phyloP scores from a whole-genome alignment of 257 asterid genomes.

The Solanum virginianum region DNA sequence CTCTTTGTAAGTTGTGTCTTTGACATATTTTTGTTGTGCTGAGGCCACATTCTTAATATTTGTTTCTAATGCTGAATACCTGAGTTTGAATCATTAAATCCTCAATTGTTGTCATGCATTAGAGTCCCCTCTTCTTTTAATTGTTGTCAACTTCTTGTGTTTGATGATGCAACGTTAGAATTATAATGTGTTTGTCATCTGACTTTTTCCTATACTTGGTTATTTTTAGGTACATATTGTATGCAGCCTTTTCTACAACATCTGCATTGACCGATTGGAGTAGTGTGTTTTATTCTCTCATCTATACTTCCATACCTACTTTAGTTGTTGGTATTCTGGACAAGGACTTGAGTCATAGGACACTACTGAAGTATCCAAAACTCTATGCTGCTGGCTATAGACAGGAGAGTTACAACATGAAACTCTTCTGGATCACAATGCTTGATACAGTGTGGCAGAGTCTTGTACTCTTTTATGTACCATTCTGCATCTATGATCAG shows the following conservation, averaged over 20 bases:
- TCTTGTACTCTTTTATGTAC: slow-evolving; percentile 84
- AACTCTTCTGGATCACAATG: slow-evolving; percentile 95
- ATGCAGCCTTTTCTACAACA: slow-evolving; percentile 85
- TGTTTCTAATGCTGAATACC: not conserved
- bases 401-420: slow-evolving; percentile 84
- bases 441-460: slow-evolving; percentile 95
- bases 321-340: slow-evolving; percentile 89
- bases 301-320: slow-evolving; percentile 92
- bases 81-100: not conserved
- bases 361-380: slow-evolving; percentile 79
- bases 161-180: not conserved
- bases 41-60: not conserved
- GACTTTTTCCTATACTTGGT: not conserved
- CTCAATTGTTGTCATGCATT: not conserved
- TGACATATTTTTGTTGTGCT: not conserved
- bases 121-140: not conserved
- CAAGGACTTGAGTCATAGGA: slow-evolving; percentile 80
- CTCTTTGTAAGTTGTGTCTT: not conserved
- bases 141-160: not conserved
- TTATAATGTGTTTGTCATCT: not conserved
- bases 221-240: slow-evolving; percentile 68
- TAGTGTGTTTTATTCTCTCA: slow-evolving; percentile 80
- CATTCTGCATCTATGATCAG: slow-evolving; percentile 53
- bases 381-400: slow-evolving; percentile 90
- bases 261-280: slow-evolving; percentile 98